Evolutionary conservation across 176 grass and related monocot species (phyloP).

Genomic region (Eremochloa ophiuroides): DNA sequence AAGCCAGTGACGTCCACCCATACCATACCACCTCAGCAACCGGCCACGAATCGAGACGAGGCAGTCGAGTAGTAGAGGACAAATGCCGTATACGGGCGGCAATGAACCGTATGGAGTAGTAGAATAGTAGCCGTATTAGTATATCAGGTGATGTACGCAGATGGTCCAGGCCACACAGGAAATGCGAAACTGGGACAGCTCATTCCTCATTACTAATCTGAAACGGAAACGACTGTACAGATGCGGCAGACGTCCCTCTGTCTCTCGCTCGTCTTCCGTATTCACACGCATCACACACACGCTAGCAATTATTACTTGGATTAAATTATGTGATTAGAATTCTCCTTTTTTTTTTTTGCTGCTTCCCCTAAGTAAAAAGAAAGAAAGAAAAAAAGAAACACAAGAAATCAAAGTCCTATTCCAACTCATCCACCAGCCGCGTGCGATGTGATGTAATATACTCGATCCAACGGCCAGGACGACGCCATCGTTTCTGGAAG

Average conservation of each 20-base stretch:
- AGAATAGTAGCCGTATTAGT: not conserved
- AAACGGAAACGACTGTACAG: slow-evolving; percentile 41
- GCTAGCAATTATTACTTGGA: slow-evolving; percentile 2
- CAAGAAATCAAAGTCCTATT: not conserved
- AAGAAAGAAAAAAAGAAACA: not conserved
- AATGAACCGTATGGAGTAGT: not conserved
- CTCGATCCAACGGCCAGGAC: slow-evolving; percentile 25
- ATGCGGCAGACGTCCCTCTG: not conserved
- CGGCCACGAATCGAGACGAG: not conserved
- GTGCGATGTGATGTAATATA: not conserved
- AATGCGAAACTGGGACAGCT: slow-evolving; percentile 2
- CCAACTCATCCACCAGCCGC: not conserved
- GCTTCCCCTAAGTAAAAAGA: not conserved
- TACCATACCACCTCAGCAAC: not conserved
- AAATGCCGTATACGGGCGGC: slow-evolving; percentile 11
- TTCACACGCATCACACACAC: slow-evolving; percentile 29
- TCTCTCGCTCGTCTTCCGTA: slow-evolving; percentile 18
- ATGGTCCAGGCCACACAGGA: not conserved
- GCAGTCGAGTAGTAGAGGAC: not conserved
- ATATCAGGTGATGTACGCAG: not conserved
- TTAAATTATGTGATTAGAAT: not conserved
- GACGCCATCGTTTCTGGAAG: not conserved
- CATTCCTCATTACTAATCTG: slow-evolving; percentile 35
- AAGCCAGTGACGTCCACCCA: not conserved
- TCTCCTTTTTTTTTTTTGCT: too few species aligned